These are phyloP conservation scores for Neurospora hispaniola DNA, from an alignment of 495 filamentous ascomycete species.

Conservation along the genomic window DNA sequence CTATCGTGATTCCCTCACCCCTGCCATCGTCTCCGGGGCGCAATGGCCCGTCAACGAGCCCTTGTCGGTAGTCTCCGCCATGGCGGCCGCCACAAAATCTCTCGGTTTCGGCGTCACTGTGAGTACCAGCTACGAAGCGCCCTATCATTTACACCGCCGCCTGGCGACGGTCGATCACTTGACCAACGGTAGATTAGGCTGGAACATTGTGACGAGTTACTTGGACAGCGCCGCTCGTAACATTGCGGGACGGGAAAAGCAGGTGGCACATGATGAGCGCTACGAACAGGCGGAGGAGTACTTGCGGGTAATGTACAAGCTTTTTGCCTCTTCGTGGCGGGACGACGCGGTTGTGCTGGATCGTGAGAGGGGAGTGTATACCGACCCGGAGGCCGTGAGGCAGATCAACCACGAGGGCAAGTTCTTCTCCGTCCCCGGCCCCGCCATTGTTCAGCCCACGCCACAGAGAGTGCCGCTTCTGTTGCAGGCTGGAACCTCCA, in stretches of 20 bases:
- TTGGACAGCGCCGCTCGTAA: slow-evolving; percentile 57
- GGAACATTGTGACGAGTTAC: slow-evolving; percentile 51
- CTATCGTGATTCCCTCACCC: slow-evolving; percentile 48
- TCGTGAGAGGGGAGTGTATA: slow-evolving; percentile 44
- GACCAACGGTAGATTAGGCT: slow-evolving; percentile 44
- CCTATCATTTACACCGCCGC: slow-evolving; percentile 56
- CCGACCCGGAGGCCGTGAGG: slow-evolving; percentile 46
- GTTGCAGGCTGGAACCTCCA: slow-evolving; percentile 54
- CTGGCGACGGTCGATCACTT: slow-evolving; percentile 59
- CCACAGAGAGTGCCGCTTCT: slow-evolving; percentile 57
- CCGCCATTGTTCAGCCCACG: slow-evolving; percentile 52
- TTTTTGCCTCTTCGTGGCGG: slow-evolving; percentile 59
- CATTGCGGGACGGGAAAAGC: slow-evolving; percentile 43
- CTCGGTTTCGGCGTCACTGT: slow-evolving; percentile 58
- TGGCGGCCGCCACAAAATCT: slow-evolving; percentile 44
- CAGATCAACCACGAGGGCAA: slow-evolving; percentile 58
- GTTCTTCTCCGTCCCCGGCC: slow-evolving; percentile 55
- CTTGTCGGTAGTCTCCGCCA: slow-evolving; percentile 34
- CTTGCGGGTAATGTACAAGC: slow-evolving; percentile 57
- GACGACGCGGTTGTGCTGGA: slow-evolving; percentile 54
- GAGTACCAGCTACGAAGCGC: slow-evolving; percentile 57
- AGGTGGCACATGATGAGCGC: slow-evolving; percentile 50
- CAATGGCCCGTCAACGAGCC: slow-evolving; percentile 58
- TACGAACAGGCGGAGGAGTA: slow-evolving; percentile 62
- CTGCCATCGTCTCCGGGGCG: slow-evolving; percentile 48